phyloP scores from a whole-genome alignment of 2,329 filamentous ascomycete species.

The Hymenoscyphus fructigenus region DNA sequence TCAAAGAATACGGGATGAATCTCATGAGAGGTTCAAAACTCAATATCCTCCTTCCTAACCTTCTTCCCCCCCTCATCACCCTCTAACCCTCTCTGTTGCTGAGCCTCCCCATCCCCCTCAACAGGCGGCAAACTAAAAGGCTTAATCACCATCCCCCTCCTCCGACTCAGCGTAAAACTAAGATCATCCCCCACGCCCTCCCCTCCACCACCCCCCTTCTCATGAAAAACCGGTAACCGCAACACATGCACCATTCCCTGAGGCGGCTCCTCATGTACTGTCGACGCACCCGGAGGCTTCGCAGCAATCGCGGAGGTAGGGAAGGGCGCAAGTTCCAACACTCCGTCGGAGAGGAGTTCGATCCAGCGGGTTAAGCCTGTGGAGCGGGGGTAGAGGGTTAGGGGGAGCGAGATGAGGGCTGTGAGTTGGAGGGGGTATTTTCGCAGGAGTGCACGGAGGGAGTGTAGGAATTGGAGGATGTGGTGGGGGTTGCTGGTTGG shows the following conservation, averaged over 20 bases:
- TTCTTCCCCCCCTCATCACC: slow-evolving; percentile 29
- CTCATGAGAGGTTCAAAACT: slow-evolving; percentile 27
- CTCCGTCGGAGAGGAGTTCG: slow-evolving; percentile 80
- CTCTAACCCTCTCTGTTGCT: slow-evolving; percentile 31
- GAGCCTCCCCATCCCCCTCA: slow-evolving; percentile 61
- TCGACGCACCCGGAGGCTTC: slow-evolving; percentile 51
- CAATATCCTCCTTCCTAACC: slow-evolving; percentile 36
- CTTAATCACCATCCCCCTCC: slow-evolving; percentile 77
- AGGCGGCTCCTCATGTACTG: slow-evolving; percentile 67
- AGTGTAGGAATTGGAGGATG: slow-evolving; percentile 78
- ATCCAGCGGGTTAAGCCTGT: slow-evolving; percentile 81
- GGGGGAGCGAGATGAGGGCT: slow-evolving; percentile 72
- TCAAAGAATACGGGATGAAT: not conserved
- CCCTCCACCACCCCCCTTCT: slow-evolving; percentile 78
- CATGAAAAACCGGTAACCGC: slow-evolving; percentile 79
- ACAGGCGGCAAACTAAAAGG: slow-evolving; percentile 88
- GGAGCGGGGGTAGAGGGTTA: slow-evolving; percentile 74
- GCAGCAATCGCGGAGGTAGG: slow-evolving; percentile 48
- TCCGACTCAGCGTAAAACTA: slow-evolving; percentile 83
- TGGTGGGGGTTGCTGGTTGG: slow-evolving; percentile 62
- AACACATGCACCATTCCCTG: slow-evolving; percentile 87
- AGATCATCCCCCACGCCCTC: slow-evolving; percentile 77
- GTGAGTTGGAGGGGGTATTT: slow-evolving; percentile 64
- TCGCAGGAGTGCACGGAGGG: slow-evolving; percentile 71
- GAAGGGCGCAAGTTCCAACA: slow-evolving; percentile 79